Base-by-base conservation (phyloP, 768 basidiomycete genomes). In the Phaeotremella fagi region DNA sequence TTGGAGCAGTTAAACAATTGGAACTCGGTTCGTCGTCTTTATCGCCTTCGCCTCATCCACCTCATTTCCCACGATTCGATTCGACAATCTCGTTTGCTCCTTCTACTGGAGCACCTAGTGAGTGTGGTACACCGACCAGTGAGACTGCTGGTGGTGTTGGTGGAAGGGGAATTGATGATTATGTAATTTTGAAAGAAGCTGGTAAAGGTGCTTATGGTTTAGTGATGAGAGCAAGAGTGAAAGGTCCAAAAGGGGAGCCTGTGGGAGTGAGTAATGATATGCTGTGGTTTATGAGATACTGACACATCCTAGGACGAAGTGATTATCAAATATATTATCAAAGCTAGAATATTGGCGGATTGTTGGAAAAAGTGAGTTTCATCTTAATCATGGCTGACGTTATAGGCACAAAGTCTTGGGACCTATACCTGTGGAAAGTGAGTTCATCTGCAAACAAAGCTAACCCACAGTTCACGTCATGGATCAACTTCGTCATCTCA, bases 241-340 rank as follows among this genome's bases (percentile, higher is more conserved):
- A 85, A 60, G 80, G 79, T 31, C 65, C 79, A 6, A 85, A 88
- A 72, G 88, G 88, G 4, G 79, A 82, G 35, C 76, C 76, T 0
- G 53, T 85, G n/a, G 94, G 94, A 64, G 90, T 92, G 75, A 81
- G 89, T 68, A 38, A 24, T 35, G 36, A 36, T 56, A 62, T 45
- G 48, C 36, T 35, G 36, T 38, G 62, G 45, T 59, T 54, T n/a
- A 22, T 33, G 33, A 47, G 54, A 53, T 23, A 49, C 47, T 57
- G 48, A 58, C 52, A 44, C 33, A 51, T 61, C 23, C 22, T 11
- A 57, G 90, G 86, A 90, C 3, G 84, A 87, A 31, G 77, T 95
- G 55, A 86, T 99, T 64, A 90, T 99, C 76, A 99, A 99, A 71
- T 92, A 95, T 75, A 85, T 98, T 68, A 92, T 98, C 79, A 98